phyloP scores from a whole-genome alignment of 2,329 filamentous ascomycete genomes.

The Cytospora piceicola region DNA sequence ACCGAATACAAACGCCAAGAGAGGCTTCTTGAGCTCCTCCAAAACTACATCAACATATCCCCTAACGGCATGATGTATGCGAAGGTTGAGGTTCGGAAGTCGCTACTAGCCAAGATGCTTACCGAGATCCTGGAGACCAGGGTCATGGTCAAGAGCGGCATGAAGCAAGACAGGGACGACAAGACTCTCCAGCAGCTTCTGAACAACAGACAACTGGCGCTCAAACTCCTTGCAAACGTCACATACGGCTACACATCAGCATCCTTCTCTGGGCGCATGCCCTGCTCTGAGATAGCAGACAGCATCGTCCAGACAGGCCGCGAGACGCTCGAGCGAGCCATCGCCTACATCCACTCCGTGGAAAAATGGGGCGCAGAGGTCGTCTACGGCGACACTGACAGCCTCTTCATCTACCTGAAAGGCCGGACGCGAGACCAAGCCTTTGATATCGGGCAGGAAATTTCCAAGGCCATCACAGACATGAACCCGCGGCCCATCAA shows the following conservation, averaged over 20 bases:
- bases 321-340: slow-evolving; percentile 92
- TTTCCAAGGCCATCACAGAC: slow-evolving; percentile 82
- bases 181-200: slow-evolving; percentile 81
- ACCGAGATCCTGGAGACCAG: slow-evolving; percentile 93
- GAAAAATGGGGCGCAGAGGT: slow-evolving; percentile 92
- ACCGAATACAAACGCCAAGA: slow-evolving; percentile 80
- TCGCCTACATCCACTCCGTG: slow-evolving; percentile 88
- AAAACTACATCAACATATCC: slow-evolving; percentile 86
- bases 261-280: slow-evolving; percentile 96
- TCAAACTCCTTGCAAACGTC: slow-evolving; percentile 97
- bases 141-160: slow-evolving; percentile 96
- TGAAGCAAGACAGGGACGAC: slow-evolving; percentile 92
- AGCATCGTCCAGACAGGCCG: slow-evolving; percentile 96
- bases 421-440: slow-evolving; percentile 86
- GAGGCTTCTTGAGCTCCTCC: slow-evolving; percentile 74
- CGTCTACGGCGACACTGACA: slow-evolving; percentile 97
- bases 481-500: slow-evolving; percentile 92
- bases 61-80: slow-evolving; percentile 98
- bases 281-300: slow-evolving; percentile 95
- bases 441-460: slow-evolving; percentile 91
- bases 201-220: slow-evolving; percentile 89
- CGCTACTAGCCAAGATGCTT: slow-evolving; percentile 92
- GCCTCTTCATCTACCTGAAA: slow-evolving; percentile 86
- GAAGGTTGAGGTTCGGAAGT: slow-evolving; percentile 83
- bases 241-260: slow-evolving; percentile 98